These are phyloP conservation scores for Ramaria rubella DNA, from an alignment of 768 basidiomycete genomes.

Conservation along the genomic window DNA sequence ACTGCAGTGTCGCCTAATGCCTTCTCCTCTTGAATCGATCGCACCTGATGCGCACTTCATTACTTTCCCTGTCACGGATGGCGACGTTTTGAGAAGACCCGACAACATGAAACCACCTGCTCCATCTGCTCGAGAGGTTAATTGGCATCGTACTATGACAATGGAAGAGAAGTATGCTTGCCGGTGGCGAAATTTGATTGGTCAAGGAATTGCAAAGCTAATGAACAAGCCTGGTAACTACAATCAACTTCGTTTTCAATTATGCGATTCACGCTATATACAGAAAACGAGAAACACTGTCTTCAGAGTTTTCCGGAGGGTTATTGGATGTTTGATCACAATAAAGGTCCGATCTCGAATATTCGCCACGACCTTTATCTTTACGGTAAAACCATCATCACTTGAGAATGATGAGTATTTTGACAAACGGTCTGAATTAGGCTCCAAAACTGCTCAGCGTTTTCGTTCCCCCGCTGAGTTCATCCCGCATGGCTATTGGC, in stretches of 20 bases:
- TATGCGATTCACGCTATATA: background rate
- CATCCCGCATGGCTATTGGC: slow-evolving; percentile 78
- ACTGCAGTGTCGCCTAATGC: background rate
- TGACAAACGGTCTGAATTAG: no score
- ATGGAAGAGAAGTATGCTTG: slow-evolving; percentile 3
- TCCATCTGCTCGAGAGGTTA: background rate
- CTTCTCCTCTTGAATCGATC: background rate
- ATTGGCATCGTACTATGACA: background rate
- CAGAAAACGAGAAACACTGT: slow-evolving; percentile 24
- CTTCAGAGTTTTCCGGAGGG: slow-evolving; percentile 55
- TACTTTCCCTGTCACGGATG: background rate
- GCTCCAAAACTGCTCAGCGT: slow-evolving; percentile 38
- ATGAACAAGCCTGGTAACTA: background rate
- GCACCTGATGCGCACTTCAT: background rate
- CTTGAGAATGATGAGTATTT: background rate
- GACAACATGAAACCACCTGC: background rate
- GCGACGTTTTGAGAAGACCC: background rate
- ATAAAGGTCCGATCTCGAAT: slow-evolving; percentile 48
- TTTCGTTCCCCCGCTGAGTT: slow-evolving; percentile 83
- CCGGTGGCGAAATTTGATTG: slow-evolving; percentile 1
- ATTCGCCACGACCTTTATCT: slow-evolving; percentile 79
- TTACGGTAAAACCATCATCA: slow-evolving; percentile 44
- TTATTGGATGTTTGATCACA: slow-evolving; percentile 70
- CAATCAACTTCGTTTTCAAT: background rate
- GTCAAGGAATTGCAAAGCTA: slow-evolving; percentile 4